phyloP scores from a whole-genome alignment of 768 basidiomycete genomes.

The Termitomyces sp. region DNA sequence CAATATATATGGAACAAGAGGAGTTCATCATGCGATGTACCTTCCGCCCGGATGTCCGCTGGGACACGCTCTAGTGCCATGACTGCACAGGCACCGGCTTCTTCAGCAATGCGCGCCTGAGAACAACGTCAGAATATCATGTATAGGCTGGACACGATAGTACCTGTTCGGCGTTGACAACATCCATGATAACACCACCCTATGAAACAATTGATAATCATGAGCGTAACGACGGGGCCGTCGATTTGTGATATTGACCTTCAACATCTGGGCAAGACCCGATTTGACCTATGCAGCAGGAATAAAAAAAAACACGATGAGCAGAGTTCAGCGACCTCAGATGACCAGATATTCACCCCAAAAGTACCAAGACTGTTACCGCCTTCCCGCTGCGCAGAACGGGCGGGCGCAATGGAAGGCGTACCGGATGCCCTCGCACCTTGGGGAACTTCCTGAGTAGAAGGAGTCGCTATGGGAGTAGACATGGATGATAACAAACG shows the following conservation, averaged over 20 bases:
- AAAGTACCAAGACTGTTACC: conserved; percentile 67
- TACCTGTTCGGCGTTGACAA: conserved; percentile 67
- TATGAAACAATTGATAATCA: conserved; percentile 20
- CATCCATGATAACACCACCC: conserved; percentile 96
- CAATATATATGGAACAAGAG: not conserved
- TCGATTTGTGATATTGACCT: conserved; percentile 40
- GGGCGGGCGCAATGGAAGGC: conserved; percentile 45
- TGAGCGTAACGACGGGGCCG: conserved; percentile 1
- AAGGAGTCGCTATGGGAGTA: conserved; percentile 21
- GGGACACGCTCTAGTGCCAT: conserved; percentile 97
- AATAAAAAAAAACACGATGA: not conserved
- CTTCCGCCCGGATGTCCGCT: conserved; percentile 86
- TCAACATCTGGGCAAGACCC: conserved; percentile 95
- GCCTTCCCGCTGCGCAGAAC: conserved; percentile 44
- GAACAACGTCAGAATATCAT: conserved; percentile 11
- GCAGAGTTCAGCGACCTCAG: not conserved
- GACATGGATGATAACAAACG: conserved; percentile 16
- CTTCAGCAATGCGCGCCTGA: conserved; percentile 93
- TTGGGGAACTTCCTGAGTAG: conserved; percentile 30
- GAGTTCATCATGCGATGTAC: conserved; percentile 15
- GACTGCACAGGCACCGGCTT: conserved; percentile 95
- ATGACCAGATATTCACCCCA: conserved; percentile 33
- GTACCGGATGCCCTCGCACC: conserved; percentile 33
- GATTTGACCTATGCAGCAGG: conserved; percentile 66
- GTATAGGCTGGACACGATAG: conserved; percentile 8